Evolutionary conservation across 2,329 filamentous ascomycete genomes (phyloP).

Genomic region (Sarocladiaceae sp.): DNA sequence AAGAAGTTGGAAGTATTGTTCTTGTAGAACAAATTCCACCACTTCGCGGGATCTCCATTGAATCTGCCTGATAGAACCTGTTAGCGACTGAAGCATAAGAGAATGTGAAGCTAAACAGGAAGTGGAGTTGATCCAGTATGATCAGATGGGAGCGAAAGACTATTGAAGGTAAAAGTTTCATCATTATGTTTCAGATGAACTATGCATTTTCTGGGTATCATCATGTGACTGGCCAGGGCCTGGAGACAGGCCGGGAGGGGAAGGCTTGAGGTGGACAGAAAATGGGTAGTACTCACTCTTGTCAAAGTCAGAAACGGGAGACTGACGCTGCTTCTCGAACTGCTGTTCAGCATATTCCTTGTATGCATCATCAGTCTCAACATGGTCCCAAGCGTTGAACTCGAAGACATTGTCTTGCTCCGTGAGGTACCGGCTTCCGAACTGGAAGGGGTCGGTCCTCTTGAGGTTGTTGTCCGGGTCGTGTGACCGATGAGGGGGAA

Average conservation of each 20-base stretch:
- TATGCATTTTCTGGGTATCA: conserved; percentile 59
- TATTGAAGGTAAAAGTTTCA: conserved; percentile 53
- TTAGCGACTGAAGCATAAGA: conserved; percentile 30
- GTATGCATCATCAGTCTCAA: conserved; percentile 87
- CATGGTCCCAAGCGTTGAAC: conserved; percentile 99
- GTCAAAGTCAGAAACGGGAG: conserved; percentile 90
- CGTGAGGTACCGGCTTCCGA: conserved; percentile 82
- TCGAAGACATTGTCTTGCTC: conserved; percentile 88
- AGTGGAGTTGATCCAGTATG: conserved; percentile 13
- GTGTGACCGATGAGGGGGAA: conserved; percentile 65
- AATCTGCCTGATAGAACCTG: conserved; percentile 60
- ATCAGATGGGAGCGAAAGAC: conserved; percentile 76
- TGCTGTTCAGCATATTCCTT: conserved; percentile 81
- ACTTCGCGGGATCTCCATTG: conserved; percentile 85
- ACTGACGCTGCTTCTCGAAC: conserved; percentile 76
- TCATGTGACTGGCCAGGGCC: conserved; percentile 30
- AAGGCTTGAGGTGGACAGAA: neutral
- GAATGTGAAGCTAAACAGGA: conserved; percentile 9
- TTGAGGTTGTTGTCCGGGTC: conserved; percentile 73
- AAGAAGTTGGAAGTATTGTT: conserved; percentile 98
- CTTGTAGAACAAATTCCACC: conserved; percentile 98
- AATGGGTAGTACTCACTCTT: conserved; percentile 55
- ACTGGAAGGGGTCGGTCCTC: conserved; percentile 88
- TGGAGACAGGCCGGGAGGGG: too few species aligned
- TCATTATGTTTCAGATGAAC: conserved; percentile 66